These are phyloP conservation scores for Ustilaginoidea virens DNA, from an alignment of 2,329 filamentous ascomycete species.

Conservation along the genomic window DNA sequence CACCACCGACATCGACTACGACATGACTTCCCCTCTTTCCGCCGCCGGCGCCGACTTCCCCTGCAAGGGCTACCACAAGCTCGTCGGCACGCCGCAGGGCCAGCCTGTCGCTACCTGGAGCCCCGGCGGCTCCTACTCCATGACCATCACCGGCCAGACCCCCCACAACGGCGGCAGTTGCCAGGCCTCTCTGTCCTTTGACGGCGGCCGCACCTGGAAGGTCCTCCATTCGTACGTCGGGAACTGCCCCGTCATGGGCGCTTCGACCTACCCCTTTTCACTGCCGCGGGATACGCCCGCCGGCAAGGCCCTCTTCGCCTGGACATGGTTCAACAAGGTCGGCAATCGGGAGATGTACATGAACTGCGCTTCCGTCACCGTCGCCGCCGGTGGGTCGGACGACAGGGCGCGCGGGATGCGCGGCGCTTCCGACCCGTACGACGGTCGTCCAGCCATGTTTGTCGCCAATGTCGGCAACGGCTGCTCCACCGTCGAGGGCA, in stretches of 20 bases:
- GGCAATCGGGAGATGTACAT: slow-evolving; percentile 79
- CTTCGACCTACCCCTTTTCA: slow-evolving; percentile 45
- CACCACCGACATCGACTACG: slow-evolving; percentile 45
- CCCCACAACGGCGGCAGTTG: slow-evolving; percentile 58
- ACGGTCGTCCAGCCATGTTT: slow-evolving; percentile 49
- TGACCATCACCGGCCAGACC: slow-evolving; percentile 48
- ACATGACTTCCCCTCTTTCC: slow-evolving; percentile 52
- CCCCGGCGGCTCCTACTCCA: slow-evolving; percentile 45
- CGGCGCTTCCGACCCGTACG: slow-evolving; percentile 23
- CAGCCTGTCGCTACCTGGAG: slow-evolving; percentile 42
- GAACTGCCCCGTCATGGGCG: slow-evolving; percentile 28
- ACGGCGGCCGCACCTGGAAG: slow-evolving; percentile 53
- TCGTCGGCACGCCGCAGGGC: slow-evolving; percentile 32
- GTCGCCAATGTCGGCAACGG: slow-evolving; percentile 49
- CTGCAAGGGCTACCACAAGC: slow-evolving; percentile 50
- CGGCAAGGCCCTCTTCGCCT: slow-evolving; percentile 51
- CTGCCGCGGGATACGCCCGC: slow-evolving; percentile 46
- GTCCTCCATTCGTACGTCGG: slow-evolving; percentile 47
- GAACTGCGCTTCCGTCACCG: slow-evolving; percentile 62
- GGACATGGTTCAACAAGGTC: slow-evolving; percentile 64
- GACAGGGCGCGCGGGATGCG: slow-evolving; percentile 16
- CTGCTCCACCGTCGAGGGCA: slow-evolving; percentile 40
- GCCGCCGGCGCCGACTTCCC: slow-evolving; percentile 50
- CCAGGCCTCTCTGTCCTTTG: slow-evolving; percentile 61
- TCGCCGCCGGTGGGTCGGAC: slow-evolving; percentile 36